Evolutionary conservation across 1,139 yeast species (phyloP).

Genomic region (Hanseniaspora uvarum): DNA sequence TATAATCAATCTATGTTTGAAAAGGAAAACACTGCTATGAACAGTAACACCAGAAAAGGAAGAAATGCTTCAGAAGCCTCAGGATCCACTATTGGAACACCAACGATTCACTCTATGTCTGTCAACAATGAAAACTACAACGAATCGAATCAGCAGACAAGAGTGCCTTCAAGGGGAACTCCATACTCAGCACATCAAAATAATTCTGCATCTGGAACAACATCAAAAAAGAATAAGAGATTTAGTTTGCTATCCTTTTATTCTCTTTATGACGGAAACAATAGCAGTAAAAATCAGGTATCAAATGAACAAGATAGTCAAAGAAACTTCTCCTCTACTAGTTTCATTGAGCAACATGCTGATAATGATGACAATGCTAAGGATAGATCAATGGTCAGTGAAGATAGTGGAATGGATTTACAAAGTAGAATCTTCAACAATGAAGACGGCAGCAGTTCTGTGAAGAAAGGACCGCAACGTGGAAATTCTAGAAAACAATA

Average conservation of each 20-base stretch:
- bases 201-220: neutral
- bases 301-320: neutral
- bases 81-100: constrained; percentile 12
- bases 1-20: constrained; percentile 1
- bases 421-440: constrained; percentile 9
- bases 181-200: neutral
- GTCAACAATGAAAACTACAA: neutral
- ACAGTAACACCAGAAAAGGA: neutral
- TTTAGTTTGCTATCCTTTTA: constrained; percentile 30
- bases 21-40: neutral
- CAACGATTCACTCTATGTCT: constrained; percentile 5
- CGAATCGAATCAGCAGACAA: constrained; percentile 2
- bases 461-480: neutral
- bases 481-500: neutral
- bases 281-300: constrained; percentile 1
- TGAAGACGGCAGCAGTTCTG: neutral
- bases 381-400: neutral
- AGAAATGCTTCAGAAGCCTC: constrained; percentile 14
- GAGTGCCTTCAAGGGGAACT: constrained; percentile 8
- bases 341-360: neutral
- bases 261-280: constrained; percentile 12
- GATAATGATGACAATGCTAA: neutral
- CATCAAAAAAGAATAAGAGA: constrained; percentile 26
- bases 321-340: constrained; percentile 1
- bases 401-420: neutral